A percentile compares a stretch with the other conserved stretches of the same genome.
Conservation (phyloP, 73 alveolate species). For the Paraurostyla sp. region DNA sequence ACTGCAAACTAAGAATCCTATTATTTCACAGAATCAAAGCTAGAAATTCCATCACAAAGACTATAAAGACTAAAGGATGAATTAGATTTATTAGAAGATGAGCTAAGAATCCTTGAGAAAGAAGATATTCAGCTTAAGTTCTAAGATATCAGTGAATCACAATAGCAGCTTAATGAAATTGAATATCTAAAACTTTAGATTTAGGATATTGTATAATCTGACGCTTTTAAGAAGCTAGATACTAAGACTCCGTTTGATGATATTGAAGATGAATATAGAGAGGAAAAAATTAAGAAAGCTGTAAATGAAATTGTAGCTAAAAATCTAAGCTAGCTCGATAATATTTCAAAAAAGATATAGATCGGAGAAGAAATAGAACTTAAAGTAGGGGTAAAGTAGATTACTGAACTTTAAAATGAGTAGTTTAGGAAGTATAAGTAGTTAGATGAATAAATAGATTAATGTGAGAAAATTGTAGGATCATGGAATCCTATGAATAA, state of each 20-base stretch:
- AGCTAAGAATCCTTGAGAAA: slow-evolving; percentile 15
- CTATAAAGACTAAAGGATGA: slow-evolving; percentile 22
- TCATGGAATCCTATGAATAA: slow-evolving; percentile 44
- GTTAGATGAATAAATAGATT: neutral
- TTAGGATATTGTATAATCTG: slow-evolving; percentile 4
- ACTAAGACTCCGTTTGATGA: slow-evolving; percentile 24
- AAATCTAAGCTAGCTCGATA: neutral
- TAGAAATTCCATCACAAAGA: slow-evolving; percentile 35
- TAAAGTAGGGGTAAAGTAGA: neutral
- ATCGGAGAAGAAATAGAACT: slow-evolving; percentile 6
- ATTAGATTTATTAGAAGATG: slow-evolving; percentile 32
- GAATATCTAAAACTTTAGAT: neutral
- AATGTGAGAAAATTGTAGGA: slow-evolving; percentile 37
- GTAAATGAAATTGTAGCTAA: neutral
- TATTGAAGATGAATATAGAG: neutral
- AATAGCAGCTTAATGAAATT: slow-evolving; percentile 23
- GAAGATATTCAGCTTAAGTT: slow-evolving; percentile 28
- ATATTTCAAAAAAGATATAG: neutral
- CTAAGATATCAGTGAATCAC: slow-evolving; percentile 25
- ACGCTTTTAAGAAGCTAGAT: slow-evolving; percentile 37
- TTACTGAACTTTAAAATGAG: slow-evolving; percentile 25
- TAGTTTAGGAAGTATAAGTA: neutral
- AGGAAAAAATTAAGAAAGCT: neutral
- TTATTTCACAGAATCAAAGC: neutral
- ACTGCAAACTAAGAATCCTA: neutral